Base-by-base conservation (phyloP, 371 early-diverging fungal genomes). In the Catenaria anguillulae region DNA sequence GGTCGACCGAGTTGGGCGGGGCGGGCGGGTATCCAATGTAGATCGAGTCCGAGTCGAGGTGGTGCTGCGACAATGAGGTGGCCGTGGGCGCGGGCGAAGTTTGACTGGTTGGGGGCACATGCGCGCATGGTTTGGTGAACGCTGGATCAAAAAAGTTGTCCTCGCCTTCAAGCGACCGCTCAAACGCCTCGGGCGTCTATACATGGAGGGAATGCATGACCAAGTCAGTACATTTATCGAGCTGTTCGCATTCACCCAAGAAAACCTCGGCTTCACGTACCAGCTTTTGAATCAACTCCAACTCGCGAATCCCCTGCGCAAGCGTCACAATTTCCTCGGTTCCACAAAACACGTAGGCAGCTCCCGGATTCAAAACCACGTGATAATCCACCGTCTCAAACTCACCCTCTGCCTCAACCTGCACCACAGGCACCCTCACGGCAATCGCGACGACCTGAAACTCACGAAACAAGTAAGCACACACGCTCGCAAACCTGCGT, bases 401-500 rank as follows among this genome's bases (percentile, higher is more conserved):
- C 29, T 50, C 50, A 5, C 5, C 24, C 45, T 45, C 45, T 15
- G 13, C 21, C 5, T 12, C 21, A 19, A 33, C 24, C 31, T 64
- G 59, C 2, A 55, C 43, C 33, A 71, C 54, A 19, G 36, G 61
- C 0, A 72, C 68, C 34, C 80, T 79, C 21, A 85, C 72, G 33
- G 80, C 86, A 72, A 85, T 77, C 63, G 85, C 63, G 24, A 85
- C 77, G 6, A 80, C 77, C 69, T 88, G 88, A 58, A 83, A 85
- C 66, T 88, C 84, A 19, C 74, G 71, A 66, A 71, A 88, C 19
- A 82, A 62, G 61, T 79, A 75, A 12, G 50, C 50, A 21, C 29
- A 24, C 5, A 50, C 6, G 21, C 78, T 73, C 6, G 75, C 73
- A 68, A 88, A 88, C 10, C 72, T 60, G 36, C 75, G 63, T 5